These are phyloP conservation scores for Neofusicoccum cordaticola DNA, from an alignment of 2,329 filamentous ascomycete genomes.

Conservation along the genomic window DNA sequence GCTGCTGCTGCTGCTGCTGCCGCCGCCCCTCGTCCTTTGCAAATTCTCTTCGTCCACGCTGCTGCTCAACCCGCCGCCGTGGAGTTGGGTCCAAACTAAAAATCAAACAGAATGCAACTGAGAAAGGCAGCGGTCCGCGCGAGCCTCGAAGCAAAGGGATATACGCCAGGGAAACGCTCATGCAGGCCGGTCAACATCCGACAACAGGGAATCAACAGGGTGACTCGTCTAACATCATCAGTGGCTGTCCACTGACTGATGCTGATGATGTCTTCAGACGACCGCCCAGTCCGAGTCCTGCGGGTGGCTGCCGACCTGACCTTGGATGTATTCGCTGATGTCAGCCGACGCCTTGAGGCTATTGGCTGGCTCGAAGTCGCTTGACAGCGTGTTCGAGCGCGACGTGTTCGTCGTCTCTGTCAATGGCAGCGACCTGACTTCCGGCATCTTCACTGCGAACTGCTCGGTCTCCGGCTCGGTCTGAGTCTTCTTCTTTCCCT, in stretches of 20 bases:
- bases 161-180: conserved; percentile 17
- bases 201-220: background rate
- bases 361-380: conserved; percentile 6
- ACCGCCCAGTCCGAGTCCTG: conserved; percentile 43
- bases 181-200: conserved; percentile 1
- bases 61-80: background rate
- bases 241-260: background rate
- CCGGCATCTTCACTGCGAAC: conserved; percentile 35
- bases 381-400: conserved; percentile 17
- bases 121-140: conserved; percentile 4
- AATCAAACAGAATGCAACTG: conserved; percentile 3
- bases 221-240: background rate
- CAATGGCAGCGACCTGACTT: conserved; percentile 39
- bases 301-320: conserved; percentile 25
- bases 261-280: conserved; percentile 23
- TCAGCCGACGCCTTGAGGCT: conserved; percentile 4
- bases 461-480: conserved; percentile 19
- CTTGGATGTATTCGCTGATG: conserved; percentile 13
- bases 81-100: background rate
- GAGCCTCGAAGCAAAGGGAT: conserved; percentile 12
- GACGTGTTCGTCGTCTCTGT: conserved; percentile 15
- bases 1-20: background rate
- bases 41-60: background rate
- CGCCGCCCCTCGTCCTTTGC: background rate
- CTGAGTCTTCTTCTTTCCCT: conserved; percentile 51